phyloP scores from a whole-genome alignment of 2,329 filamentous ascomycete genomes.

The Xylariaceae sp. region DNA sequence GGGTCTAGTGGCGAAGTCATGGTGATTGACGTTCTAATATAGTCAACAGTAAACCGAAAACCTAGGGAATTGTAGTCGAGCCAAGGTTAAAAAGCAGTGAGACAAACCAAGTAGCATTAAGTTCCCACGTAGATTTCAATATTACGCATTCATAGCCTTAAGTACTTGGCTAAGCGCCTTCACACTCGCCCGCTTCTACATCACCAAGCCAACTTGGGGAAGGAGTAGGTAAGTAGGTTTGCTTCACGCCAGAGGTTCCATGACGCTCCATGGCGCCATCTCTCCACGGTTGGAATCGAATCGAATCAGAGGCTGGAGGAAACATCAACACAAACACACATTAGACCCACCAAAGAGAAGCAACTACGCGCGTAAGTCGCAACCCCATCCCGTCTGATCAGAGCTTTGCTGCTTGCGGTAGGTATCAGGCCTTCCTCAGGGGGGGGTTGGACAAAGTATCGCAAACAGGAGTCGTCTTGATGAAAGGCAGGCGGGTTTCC shows the following conservation, averaged over 20 bases:
- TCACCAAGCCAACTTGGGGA: neutral
- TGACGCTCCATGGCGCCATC: too few relatives aligned
- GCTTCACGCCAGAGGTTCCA: neutral
- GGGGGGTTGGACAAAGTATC: neutral
- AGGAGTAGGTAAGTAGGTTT: neutral
- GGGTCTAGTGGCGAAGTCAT: constrained; percentile 37
- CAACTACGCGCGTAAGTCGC: constrained; percentile 19
- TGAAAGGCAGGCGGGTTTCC: neutral
- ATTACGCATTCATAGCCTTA: neutral
- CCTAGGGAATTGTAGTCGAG: neutral
- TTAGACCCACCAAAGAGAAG: constrained; percentile 2
- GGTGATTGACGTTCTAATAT: neutral
- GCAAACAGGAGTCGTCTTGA: neutral
- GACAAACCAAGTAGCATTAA: neutral
- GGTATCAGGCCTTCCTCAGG: constrained; percentile 3
- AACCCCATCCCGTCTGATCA: constrained; percentile 8
- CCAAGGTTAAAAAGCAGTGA: neutral
- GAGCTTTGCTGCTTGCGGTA: too few relatives aligned
- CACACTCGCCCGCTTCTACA: neutral
- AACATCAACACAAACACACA: constrained; percentile 13
- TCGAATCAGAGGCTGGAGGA: neutral
- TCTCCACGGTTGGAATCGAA: neutral
- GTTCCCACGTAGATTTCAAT: too few relatives aligned
- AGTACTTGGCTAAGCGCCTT: neutral
- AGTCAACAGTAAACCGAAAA: neutral